These are phyloP conservation scores for Triadica sebifera DNA, from an alignment of 345 rosid species.

Conservation along the genomic window DNA sequence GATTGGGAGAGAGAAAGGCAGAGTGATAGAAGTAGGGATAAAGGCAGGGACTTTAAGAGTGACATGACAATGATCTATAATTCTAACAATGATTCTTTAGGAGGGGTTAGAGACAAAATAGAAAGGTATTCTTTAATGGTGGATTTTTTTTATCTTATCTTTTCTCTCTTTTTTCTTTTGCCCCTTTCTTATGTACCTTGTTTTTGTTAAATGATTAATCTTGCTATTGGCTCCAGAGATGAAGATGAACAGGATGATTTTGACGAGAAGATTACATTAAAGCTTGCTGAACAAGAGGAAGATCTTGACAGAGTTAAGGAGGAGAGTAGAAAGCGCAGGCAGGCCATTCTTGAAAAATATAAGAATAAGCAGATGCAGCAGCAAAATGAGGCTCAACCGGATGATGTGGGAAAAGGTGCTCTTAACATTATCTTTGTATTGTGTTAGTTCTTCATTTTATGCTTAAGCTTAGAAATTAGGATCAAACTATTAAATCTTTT, in stretches of 20 bases:
- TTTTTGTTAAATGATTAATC: background rate
- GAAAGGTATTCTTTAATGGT: conserved; percentile 37
- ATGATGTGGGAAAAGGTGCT: conserved; percentile 45
- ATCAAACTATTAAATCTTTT: background rate
- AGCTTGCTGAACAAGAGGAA: conserved; percentile 72
- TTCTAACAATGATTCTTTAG: conserved; percentile 36
- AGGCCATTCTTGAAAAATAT: conserved; percentile 76
- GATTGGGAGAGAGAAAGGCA: conserved; percentile 31
- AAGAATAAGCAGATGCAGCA: conserved; percentile 53
- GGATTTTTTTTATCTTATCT: background rate
- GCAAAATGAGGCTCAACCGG: conserved; percentile 33
- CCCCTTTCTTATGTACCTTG: no score
- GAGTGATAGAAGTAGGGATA: conserved; percentile 44
- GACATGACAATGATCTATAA: conserved; percentile 30
- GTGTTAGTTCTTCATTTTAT: background rate
- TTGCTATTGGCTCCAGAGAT: conserved; percentile 39
- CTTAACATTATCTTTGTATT: background rate
- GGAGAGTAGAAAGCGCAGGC: conserved; percentile 83
- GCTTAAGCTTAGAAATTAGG: background rate
- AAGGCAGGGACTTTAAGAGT: conserved; percentile 40
- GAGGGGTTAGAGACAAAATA: conserved; percentile 29
- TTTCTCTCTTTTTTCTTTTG: background rate
- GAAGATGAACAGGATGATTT: conserved; percentile 61
- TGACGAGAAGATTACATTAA: conserved; percentile 56
- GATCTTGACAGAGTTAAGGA: conserved; percentile 81